Conservation (phyloP, 805 yeast species). For the Maudiozyma turicensis region DNA sequence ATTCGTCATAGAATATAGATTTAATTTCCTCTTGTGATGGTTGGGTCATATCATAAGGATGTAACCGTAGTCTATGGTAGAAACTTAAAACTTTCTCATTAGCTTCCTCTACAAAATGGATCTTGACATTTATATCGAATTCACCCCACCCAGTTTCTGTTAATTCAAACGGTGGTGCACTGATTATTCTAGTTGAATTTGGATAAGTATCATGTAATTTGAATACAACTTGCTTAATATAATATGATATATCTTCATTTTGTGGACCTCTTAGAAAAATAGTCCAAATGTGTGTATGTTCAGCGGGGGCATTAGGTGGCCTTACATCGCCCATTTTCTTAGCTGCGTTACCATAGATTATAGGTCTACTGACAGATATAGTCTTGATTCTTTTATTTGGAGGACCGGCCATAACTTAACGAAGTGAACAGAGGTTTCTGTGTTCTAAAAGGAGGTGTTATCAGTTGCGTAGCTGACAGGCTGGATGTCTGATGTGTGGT, state of each 20-base stretch:
- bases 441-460: too few relatives aligned
- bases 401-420: slow-evolving; percentile 15
- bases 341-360: slow-evolving; percentile 74
- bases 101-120: slow-evolving; percentile 78
- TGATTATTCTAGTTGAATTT: slow-evolving; percentile 76
- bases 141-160: slow-evolving; percentile 99
- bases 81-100: slow-evolving; percentile 79
- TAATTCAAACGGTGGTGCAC: slow-evolving; percentile 85
- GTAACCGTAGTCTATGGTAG: slow-evolving; percentile 83
- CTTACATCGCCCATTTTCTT: slow-evolving; percentile 49
- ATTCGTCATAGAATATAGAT: slow-evolving; percentile 70
- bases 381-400: slow-evolving; percentile 34
- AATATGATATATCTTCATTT: slow-evolving; percentile 69
- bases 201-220: slow-evolving; percentile 92
- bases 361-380: slow-evolving; percentile 65
- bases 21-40: slow-evolving; percentile 31
- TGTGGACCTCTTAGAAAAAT: slow-evolving; percentile 76
- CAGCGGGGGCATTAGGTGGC: slow-evolving; percentile 60
- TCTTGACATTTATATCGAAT: slow-evolving; percentile 81
- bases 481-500: too few relatives aligned
- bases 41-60: slow-evolving; percentile 50
- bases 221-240: slow-evolving; percentile 84
- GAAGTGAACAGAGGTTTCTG: background rate
- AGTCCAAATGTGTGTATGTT: slow-evolving; percentile 95
- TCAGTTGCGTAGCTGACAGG: too few relatives aligned